These are phyloP conservation scores for Volvox carteri DNA, from an alignment of 163 green algal species.

Conservation along the genomic window DNA sequence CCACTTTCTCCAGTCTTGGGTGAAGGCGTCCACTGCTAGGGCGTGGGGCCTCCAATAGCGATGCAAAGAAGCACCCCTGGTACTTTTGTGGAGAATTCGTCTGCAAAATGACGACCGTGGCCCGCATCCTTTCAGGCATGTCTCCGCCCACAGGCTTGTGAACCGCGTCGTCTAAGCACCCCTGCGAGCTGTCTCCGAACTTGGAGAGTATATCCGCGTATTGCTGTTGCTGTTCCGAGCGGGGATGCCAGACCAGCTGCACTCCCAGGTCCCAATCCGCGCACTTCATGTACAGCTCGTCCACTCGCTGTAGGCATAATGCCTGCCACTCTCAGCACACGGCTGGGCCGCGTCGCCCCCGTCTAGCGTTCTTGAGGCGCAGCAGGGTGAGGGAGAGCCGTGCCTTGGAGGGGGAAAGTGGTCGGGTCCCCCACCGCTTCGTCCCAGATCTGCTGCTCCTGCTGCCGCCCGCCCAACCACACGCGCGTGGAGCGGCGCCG, in stretches of 20 bases:
- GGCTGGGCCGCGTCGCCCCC: neutral
- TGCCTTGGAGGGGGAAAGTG: neutral
- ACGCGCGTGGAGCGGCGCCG: neutral
- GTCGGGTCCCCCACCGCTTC: neutral
- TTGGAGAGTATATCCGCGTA: neutral
- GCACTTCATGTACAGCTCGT: neutral
- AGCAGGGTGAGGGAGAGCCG: neutral
- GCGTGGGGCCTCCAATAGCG: neutral
- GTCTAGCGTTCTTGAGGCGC: neutral
- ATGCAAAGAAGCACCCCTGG: neutral
- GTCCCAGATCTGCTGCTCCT: neutral
- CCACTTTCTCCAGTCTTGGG: too few relatives aligned
- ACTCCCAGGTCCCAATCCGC: neutral
- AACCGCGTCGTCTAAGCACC: neutral
- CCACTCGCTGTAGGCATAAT: neutral
- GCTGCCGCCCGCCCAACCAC: neutral
- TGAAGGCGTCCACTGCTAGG: too few relatives aligned
- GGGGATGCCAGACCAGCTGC: neutral
- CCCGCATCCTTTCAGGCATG: neutral
- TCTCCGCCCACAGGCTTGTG: neutral
- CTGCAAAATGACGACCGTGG: neutral
- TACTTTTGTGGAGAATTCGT: neutral
- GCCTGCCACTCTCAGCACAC: neutral
- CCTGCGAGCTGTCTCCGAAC: conserved; percentile 1
- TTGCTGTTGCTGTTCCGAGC: neutral